A percentile compares a stretch with the other conserved stretches of the same genome.
These are phyloP conservation scores for Xylaria venustula DNA, from an alignment of 495 filamentous ascomycete genomes.

Conservation along the genomic window DNA sequence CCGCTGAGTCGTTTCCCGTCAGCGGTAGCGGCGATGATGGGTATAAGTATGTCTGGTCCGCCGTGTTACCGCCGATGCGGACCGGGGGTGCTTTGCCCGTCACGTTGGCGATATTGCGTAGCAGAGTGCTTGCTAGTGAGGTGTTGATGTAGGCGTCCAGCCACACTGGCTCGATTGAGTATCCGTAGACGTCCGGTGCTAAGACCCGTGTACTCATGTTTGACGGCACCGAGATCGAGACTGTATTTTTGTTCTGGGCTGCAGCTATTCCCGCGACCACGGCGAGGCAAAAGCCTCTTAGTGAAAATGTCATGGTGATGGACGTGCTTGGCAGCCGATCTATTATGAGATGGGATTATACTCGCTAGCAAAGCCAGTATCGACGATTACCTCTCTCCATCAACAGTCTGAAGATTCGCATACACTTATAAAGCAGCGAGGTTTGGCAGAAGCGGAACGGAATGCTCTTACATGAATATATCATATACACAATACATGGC, in stretches of 20 bases:
- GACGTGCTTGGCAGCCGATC: background rate
- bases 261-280: conserved; percentile 10
- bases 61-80: conserved; percentile 31
- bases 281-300: conserved; percentile 4
- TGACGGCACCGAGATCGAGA: conserved; percentile 14
- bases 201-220: conserved; percentile 17
- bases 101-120: conserved; percentile 21
- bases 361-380: background rate
- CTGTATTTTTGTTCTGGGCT: conserved; percentile 14
- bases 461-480: too few species aligned
- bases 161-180: conserved; percentile 32
- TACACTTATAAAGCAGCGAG: background rate
- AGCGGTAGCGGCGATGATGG: conserved; percentile 10
- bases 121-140: conserved; percentile 19
- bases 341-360: too few species aligned
- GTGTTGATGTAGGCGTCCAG: conserved; percentile 30
- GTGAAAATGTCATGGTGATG: background rate
- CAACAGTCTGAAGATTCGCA: background rate
- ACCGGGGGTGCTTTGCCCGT: conserved; percentile 26
- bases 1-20: conserved; percentile 21
- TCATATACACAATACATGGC: background rate
- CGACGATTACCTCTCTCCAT: background rate
- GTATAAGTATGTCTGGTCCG: conserved; percentile 29
- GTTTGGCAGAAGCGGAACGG: background rate
- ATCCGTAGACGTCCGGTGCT: conserved; percentile 27